A percentile compares a stretch with the other conserved stretches of the same genome.
Evolutionary conservation across 805 yeast species (phyloP).

Genomic region (Jamesozyma lodderae): DNA sequence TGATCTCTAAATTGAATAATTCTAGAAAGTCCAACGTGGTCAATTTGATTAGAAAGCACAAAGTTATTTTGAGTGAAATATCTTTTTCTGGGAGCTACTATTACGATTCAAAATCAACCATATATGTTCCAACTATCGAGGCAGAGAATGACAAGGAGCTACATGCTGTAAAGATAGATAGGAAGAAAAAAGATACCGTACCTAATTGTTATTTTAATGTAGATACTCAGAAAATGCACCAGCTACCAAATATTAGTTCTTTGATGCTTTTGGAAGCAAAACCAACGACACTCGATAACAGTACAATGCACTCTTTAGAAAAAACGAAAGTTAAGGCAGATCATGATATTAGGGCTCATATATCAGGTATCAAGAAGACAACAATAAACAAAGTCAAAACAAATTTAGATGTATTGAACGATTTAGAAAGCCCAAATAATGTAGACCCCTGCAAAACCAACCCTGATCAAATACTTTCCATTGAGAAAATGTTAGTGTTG

Average conservation of each 20-base stretch:
- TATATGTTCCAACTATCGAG: too few relatives aligned
- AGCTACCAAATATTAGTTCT: background rate
- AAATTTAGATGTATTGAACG: background rate
- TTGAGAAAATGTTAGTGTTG: slow-evolving; percentile 62
- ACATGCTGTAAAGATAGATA: too few relatives aligned
- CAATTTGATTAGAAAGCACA: too few relatives aligned
- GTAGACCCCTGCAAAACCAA: background rate
- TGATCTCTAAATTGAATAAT: too few relatives aligned
- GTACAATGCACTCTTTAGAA: slow-evolving; percentile 9
- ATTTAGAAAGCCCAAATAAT: background rate
- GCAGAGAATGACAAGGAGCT: too few relatives aligned
- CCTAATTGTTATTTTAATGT: too few relatives aligned
- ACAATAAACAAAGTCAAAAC: background rate
- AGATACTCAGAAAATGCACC: too few relatives aligned
- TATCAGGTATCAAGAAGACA: background rate
- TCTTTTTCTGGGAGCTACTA: too few relatives aligned
- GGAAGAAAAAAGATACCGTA: too few relatives aligned
- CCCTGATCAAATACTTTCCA: slow-evolving; percentile 53
- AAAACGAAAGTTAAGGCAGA: slow-evolving; percentile 6
- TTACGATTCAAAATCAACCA: too few relatives aligned
- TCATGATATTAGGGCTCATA: background rate
- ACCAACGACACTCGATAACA: background rate
- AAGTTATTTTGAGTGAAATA: too few relatives aligned
- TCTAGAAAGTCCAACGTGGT: too few relatives aligned
- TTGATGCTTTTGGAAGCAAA: background rate